Evolutionary conservation across 305 asterid species (phyloP).

Genomic region (Fraxinus angustifolia): DNA sequence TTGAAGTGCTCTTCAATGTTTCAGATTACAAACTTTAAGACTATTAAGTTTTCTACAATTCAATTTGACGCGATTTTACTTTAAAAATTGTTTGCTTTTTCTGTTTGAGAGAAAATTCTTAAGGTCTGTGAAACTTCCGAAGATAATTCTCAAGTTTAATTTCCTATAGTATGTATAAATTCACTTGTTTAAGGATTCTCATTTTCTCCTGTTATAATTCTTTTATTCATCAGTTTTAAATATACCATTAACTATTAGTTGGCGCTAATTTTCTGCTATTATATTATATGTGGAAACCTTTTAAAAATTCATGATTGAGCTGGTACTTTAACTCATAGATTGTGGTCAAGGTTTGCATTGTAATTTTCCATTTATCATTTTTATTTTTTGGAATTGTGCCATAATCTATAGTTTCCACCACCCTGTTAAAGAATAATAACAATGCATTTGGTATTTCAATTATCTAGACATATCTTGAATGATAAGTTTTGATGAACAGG

Average conservation of each 20-base stretch:
- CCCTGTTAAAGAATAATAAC: neutral
- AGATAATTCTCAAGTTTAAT: neutral
- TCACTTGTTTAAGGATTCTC: neutral
- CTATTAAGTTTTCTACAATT: neutral
- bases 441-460: neutral
- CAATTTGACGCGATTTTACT: neutral
- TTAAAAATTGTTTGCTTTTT: neutral
- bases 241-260: neutral
- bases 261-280: neutral
- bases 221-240: neutral
- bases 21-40: neutral
- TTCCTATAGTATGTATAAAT: neutral
- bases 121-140: neutral
- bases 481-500: slow-evolving; percentile 37
- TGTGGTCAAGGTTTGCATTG: neutral
- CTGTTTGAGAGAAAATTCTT: neutral
- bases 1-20: neutral
- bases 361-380: neutral
- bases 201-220: neutral
- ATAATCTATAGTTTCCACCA: neutral
- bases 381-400: neutral
- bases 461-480: neutral
- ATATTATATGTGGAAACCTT: neutral
- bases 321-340: neutral
- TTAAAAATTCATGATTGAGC: neutral